A percentile compares a stretch with the other conserved stretches of the same genome.
Evolutionary conservation across 192 early-diverging fungal species (phyloP).

Genomic region (Mortierella antarctica): DNA sequence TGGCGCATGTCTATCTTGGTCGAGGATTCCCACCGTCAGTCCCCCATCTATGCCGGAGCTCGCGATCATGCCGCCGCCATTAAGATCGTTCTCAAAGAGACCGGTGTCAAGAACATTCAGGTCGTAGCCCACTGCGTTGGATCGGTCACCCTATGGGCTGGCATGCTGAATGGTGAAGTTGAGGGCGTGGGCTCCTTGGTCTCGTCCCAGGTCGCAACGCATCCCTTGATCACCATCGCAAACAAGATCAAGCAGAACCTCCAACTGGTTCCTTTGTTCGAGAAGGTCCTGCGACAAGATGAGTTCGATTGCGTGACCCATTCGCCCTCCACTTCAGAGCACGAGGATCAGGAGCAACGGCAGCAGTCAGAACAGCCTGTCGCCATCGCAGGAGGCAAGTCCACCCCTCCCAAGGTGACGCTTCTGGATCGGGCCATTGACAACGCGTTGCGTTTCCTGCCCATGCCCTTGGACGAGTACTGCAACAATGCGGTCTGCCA

Average conservation of each 20-base stretch:
- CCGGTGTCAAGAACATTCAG: conserved; percentile 52
- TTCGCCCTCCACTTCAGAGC: conserved; percentile 17
- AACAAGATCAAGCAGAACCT: conserved; percentile 47
- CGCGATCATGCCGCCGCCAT: conserved; percentile 51
- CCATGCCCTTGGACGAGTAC: conserved; percentile 41
- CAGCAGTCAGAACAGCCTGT: background rate
- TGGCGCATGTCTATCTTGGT: conserved; percentile 45
- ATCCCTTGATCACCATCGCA: conserved; percentile 23
- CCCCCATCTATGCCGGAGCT: conserved; percentile 27
- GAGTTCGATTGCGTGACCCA: conserved; percentile 30
- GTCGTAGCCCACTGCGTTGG: conserved; percentile 59
- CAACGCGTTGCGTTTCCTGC: conserved; percentile 47
- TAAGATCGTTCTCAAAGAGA: conserved; percentile 42
- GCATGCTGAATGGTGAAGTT: conserved; percentile 54
- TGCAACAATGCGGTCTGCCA: conserved; percentile 56
- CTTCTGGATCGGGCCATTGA: conserved; percentile 40
- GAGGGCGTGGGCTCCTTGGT: conserved; percentile 56
- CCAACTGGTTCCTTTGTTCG: conserved; percentile 38
- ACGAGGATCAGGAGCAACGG: background rate
- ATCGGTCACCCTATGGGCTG: conserved; percentile 52
- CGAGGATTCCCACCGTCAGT: conserved; percentile 36
- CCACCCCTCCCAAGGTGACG: conserved; percentile 17
- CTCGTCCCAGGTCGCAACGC: conserved; percentile 42
- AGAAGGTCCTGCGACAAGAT: conserved; percentile 37
- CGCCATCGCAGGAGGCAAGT: background rate